A percentile compares a stretch with the other conserved stretches of the same genome.
Conservation (phyloP, 306 rosid genomes). For the Fragaria iinumae region DNA sequence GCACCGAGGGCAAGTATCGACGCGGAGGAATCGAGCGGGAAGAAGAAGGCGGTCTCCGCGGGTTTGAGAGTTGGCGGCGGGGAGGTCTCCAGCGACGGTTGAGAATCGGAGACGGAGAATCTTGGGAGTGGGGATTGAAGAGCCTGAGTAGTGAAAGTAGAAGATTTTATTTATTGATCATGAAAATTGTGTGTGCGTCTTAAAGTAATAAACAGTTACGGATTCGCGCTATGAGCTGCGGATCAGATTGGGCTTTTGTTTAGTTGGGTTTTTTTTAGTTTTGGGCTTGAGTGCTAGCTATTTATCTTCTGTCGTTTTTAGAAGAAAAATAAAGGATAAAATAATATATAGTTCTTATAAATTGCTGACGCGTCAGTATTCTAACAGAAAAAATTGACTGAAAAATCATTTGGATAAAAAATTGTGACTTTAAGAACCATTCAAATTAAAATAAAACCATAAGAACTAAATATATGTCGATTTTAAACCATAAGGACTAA, state of each 20-base stretch:
- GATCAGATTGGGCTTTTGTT: background rate
- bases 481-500: too few species aligned
- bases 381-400: too few species aligned
- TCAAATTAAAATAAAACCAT: too few species aligned
- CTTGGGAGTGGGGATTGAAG: background rate
- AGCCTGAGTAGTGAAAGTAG: background rate
- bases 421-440: too few species aligned
- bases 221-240: background rate
- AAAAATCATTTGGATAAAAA: too few species aligned
- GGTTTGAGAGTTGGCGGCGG: background rate
- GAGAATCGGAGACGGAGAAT: slow-evolving; percentile 5
- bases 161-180: background rate
- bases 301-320: too few species aligned
- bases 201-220: background rate
- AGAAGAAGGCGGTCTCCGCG: background rate
- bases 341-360: too few species aligned
- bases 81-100: background rate
- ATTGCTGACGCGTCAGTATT: too few species aligned
- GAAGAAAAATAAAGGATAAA: too few species aligned
- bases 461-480: too few species aligned
- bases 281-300: background rate
- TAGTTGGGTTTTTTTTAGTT: background rate
- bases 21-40: background rate
- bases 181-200: background rate
- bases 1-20: background rate